Evolutionary conservation across 495 filamentous ascomycete species (phyloP).

Genomic region (Choiromyces venosus): DNA sequence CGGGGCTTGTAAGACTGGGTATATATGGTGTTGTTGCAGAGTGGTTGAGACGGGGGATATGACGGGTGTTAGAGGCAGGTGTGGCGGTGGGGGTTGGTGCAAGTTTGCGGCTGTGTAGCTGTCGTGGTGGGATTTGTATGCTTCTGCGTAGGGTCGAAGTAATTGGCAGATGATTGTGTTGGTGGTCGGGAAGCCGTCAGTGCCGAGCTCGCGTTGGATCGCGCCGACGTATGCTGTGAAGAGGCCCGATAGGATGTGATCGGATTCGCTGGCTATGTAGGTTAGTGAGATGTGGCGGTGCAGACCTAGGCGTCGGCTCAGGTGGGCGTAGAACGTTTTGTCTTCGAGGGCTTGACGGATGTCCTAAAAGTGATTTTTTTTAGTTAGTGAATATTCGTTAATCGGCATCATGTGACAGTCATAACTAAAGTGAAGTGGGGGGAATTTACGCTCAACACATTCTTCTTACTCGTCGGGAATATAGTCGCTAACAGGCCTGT

Average conservation of each 20-base stretch:
- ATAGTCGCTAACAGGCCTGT: constrained; percentile 22
- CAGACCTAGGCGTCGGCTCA: constrained; percentile 24
- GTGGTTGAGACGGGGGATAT: not conserved
- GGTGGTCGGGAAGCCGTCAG: constrained; percentile 18
- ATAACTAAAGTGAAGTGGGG: not conserved
- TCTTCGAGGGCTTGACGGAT: constrained; percentile 27
- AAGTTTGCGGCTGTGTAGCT: constrained; percentile 11
- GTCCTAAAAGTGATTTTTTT: constrained; percentile 16
- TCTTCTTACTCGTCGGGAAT: constrained; percentile 19
- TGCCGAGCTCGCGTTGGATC: constrained; percentile 29
- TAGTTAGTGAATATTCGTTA: not conserved
- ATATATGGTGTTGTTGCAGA: not conserved
- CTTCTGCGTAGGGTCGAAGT: constrained; percentile 24
- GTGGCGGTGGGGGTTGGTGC: not conserved
- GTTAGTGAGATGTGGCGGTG: constrained; percentile 23
- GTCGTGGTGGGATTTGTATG: constrained; percentile 21
- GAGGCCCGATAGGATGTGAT: constrained; percentile 32
- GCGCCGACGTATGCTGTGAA: constrained; percentile 37
- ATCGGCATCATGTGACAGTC: not conserved
- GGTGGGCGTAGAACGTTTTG: constrained; percentile 34
- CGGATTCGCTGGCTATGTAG: constrained; percentile 19
- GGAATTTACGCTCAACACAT: constrained; percentile 17
- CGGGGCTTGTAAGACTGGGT: constrained; percentile 1
- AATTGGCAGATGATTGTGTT: constrained; percentile 27
- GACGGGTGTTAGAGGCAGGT: not conserved